Conservation (phyloP, 176 grass and related monocot genomes). For the Aegilops bicornis region DNA sequence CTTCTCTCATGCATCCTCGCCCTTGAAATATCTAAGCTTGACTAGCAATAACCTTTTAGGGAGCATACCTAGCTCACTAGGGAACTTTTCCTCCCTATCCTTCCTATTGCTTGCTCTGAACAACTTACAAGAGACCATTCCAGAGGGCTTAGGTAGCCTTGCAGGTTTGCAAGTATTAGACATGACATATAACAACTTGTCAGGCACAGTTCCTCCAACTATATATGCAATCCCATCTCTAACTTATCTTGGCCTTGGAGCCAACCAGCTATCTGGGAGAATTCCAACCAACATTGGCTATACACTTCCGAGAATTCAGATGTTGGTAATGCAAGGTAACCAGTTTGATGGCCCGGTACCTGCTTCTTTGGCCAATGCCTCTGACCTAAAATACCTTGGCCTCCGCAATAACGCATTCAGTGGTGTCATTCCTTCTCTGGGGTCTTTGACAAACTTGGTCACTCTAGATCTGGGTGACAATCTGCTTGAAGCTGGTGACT, state of each 20-base stretch:
- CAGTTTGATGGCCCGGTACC: slow-evolving; percentile 42
- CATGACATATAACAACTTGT: slow-evolving; percentile 27
- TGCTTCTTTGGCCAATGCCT: slow-evolving; percentile 24
- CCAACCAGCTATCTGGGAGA: slow-evolving; percentile 24
- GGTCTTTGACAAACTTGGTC: slow-evolving; percentile 4
- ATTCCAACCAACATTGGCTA: slow-evolving; percentile 23
- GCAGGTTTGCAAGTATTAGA: not conserved
- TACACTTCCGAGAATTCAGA: slow-evolving; percentile 12
- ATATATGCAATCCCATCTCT: slow-evolving; percentile 24
- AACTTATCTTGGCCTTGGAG: not conserved
- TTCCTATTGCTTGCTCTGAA: not conserved
- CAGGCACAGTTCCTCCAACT: slow-evolving; percentile 14
- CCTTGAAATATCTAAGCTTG: not conserved
- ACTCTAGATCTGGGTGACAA: not conserved
- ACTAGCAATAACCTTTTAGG: slow-evolving; percentile 12
- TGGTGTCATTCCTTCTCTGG: slow-evolving; percentile 22
- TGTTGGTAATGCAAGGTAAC: slow-evolving; percentile 5
- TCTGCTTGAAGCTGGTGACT: slow-evolving; percentile 21
- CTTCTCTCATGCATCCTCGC: not conserved
- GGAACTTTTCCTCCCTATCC: slow-evolving; percentile 22
- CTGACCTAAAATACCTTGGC: not conserved
- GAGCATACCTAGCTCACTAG: slow-evolving; percentile 34
- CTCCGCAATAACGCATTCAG: slow-evolving; percentile 1
- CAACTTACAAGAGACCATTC: slow-evolving; percentile 23
- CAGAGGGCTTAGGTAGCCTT: slow-evolving; percentile 12